Conservation (phyloP, 2,329 filamentous ascomycete genomes). For the Pseudogymnoascus sp. region DNA sequence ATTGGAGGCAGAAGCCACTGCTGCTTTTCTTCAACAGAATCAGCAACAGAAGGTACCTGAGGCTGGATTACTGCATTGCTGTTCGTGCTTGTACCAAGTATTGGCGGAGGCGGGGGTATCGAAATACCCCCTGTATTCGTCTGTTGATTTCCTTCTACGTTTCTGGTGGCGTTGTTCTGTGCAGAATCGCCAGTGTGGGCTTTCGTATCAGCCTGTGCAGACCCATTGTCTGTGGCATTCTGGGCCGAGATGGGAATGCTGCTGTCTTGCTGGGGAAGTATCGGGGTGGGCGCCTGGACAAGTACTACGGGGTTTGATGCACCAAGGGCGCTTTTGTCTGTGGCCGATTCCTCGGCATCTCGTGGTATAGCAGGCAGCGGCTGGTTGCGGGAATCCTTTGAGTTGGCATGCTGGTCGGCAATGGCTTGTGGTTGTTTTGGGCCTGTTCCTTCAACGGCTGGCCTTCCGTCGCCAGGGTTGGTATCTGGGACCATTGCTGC, state of each 20-base stretch:
- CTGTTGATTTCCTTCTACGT: neutral
- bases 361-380: conserved; percentile 27
- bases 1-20: conserved; percentile 67
- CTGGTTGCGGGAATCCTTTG: conserved; percentile 22
- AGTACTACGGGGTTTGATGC: conserved; percentile 20
- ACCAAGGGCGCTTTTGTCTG: neutral
- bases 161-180: neutral
- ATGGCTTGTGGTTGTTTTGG: conserved; percentile 8
- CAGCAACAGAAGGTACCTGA: conserved; percentile 17
- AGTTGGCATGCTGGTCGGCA: conserved; percentile 13
- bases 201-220: neutral
- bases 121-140: conserved; percentile 17
- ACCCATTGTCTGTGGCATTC: neutral
- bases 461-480: conserved; percentile 16
- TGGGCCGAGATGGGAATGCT: neutral
- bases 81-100: conserved; percentile 18
- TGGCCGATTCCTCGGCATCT: conserved; percentile 15
- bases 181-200: neutral
- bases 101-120: conserved; percentile 17
- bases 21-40: conserved; percentile 27
- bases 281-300: conserved; percentile 20
- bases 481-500: conserved; percentile 19
- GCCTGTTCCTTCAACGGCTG: conserved; percentile 13
- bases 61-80: conserved; percentile 21
- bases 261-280: conserved; percentile 4